Conservation (phyloP, 345 rosid species). For the Arabis alpina region DNA sequence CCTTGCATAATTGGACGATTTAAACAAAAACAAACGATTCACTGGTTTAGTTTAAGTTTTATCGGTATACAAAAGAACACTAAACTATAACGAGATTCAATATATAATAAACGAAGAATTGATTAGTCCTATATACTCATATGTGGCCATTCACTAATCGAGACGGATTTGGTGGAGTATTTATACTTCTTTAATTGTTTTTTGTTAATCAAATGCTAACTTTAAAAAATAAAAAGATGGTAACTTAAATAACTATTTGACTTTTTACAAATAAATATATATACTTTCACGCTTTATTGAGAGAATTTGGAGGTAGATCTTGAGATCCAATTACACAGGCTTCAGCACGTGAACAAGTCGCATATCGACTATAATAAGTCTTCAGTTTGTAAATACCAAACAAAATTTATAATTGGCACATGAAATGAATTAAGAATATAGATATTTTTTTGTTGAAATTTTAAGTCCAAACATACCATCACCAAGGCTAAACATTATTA, state of each 20-base stretch:
- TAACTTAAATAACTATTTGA: conserved; percentile 30
- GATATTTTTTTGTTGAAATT: neutral
- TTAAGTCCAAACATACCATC: too few species aligned
- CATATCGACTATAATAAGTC: conserved; percentile 11
- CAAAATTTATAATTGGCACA: neutral
- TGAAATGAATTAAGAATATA: neutral
- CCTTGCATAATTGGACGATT: neutral
- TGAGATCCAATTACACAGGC: conserved; percentile 42
- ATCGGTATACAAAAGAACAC: neutral
- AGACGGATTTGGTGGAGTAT: conserved; percentile 11
- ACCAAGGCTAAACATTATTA: too few species aligned
- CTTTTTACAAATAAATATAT: conserved; percentile 5
- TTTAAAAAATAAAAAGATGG: too few species aligned
- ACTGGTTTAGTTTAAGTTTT: too few species aligned
- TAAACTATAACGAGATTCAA: neutral
- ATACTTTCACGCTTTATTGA: conserved; percentile 27
- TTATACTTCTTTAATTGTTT: conserved; percentile 4
- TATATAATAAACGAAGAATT: neutral
- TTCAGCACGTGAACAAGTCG: conserved; percentile 40
- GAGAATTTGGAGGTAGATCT: conserved; percentile 36
- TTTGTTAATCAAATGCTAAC: neutral
- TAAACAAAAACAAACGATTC: neutral
- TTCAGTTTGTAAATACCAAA: conserved; percentile 29
- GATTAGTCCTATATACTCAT: neutral
- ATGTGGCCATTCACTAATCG: conserved; percentile 21